Percentiles rank a stretch among this genome's conserved stretches.
Evolutionary conservation across 176 grass and related monocot genomes (phyloP).

Genomic region (Zoysia japonica): DNA sequence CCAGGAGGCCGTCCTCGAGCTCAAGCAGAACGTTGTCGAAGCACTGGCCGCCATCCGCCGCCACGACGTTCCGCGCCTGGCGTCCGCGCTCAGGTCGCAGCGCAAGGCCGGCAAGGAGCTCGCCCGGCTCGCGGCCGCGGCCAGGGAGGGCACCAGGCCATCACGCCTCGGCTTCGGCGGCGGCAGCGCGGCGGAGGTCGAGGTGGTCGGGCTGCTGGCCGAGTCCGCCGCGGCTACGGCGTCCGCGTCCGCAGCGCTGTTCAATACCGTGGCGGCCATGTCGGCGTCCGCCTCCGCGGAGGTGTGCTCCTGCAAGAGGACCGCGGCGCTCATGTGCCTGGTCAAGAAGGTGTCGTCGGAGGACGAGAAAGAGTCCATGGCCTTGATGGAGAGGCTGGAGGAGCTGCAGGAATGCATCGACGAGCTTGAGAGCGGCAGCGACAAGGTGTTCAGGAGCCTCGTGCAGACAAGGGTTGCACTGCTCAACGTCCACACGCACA

Average conservation of each 20-base stretch:
- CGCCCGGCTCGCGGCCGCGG: background rate
- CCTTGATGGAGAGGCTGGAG: conserved; percentile 55
- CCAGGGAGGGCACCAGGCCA: background rate
- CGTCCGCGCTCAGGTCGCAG: conserved; percentile 35
- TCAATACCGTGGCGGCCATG: conserved; percentile 46
- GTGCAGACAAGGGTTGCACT: conserved; percentile 69
- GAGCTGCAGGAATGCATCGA: conserved; percentile 62
- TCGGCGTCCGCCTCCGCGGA: conserved; percentile 30
- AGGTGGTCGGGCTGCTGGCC: conserved; percentile 47
- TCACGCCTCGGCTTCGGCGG: background rate
- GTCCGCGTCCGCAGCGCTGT: conserved; percentile 43
- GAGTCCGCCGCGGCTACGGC: conserved; percentile 52
- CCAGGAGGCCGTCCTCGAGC: conserved; percentile 44
- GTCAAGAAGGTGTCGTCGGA: conserved; percentile 33
- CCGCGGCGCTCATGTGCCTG: conserved; percentile 35
- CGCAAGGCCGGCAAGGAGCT: conserved; percentile 59
- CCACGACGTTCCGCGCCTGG: conserved; percentile 41
- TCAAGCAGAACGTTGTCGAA: conserved; percentile 54
- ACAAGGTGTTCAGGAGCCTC: conserved; percentile 67
- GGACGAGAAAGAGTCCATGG: conserved; percentile 36
- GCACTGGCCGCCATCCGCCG: conserved; percentile 49
- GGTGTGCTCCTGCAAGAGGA: conserved; percentile 39
- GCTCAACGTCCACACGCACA: conserved; percentile 74
- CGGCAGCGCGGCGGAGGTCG: conserved; percentile 33
- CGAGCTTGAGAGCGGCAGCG: conserved; percentile 58